Evolutionary conservation across 768 basidiomycete species (phyloP), one percentile per base, ranked within the genome.

Genomic region (Tulasnella sp.): DNA sequence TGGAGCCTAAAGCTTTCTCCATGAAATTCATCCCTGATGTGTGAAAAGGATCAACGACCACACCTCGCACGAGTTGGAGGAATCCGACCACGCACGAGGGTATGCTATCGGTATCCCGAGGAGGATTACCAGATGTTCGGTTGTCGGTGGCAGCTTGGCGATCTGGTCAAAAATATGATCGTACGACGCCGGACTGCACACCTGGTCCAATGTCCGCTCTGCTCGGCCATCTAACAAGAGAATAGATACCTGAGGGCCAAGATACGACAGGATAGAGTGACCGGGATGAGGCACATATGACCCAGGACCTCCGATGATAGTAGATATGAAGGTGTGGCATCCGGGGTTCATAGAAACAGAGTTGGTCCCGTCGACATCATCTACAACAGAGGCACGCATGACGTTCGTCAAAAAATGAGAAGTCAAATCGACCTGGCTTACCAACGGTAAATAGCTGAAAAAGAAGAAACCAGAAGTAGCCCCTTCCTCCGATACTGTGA

Each of bases 361-460:
- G 34, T 5, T 38, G 34, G 80, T 70, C 3, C 92, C 92, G 67
- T 97, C 95, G 19, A 87, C 56, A 1, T 79, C 81, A 61, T 83
- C 88, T 84, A 61, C 27, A 63, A 61, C 44, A 58, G 64, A 42
- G 58, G 11, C 32, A 48, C n/a, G 24, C 8, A 7, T 19, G 45
- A 48, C 8, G 24, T 48, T n/a, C 19, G n/a, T n/a, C n/a, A n/a
- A n/a, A 48, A 9, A 21, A 10, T 9, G n/a, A 42, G n/a, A 43
- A 19, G 24, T 5, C 9, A 19, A n/a, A 10, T 19, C 32, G 24
- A 21, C 55, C 21, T 43, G 63, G 53, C 79, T 55, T 65, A 87
- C 88, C 80, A 63, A 86, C 84, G 65, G 87, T 81, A 70, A 94
- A 94, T 65, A 88, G 89, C 65, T 99, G 95, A 76, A 99, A 98